phyloP scores from a whole-genome alignment of 805 yeast species.

The Candida easanensis region DNA sequence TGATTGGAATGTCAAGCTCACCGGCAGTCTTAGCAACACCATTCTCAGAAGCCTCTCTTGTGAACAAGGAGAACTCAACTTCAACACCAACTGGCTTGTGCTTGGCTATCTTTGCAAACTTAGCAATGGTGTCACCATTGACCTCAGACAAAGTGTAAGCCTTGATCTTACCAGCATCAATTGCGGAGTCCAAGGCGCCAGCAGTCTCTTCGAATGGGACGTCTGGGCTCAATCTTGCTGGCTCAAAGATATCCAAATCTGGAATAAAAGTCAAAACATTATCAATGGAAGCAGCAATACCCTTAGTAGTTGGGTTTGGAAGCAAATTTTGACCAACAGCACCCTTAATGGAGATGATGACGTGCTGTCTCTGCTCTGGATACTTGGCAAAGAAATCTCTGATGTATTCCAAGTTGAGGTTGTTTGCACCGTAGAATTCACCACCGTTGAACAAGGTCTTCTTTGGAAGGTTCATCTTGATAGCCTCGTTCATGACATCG shows the following conservation, averaged over 20 bases:
- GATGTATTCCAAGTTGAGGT: constrained; percentile 53
- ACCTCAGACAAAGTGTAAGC: constrained; percentile 78
- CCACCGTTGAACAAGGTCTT: constrained; percentile 67
- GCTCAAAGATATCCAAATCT: constrained; percentile 60
- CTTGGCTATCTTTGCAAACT: constrained; percentile 49
- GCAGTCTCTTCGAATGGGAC: constrained; percentile 60
- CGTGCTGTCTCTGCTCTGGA: constrained; percentile 55
- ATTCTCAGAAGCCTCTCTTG: constrained; percentile 56
- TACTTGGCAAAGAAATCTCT: constrained; percentile 53
- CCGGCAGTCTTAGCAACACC: constrained; percentile 63
- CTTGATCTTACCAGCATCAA: constrained; percentile 62
- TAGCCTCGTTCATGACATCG: constrained; percentile 50
- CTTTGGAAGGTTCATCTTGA: constrained; percentile 36
- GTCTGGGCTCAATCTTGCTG: constrained; percentile 63
- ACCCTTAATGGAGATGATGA: constrained; percentile 69
- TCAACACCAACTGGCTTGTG: constrained; percentile 67
- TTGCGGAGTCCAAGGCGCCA: constrained; percentile 50
- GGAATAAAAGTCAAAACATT: constrained; percentile 38
- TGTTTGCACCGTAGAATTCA: constrained; percentile 67
- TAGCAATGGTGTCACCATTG: constrained; percentile 54
- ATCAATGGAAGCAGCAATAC: constrained; percentile 46
- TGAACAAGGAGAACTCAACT: constrained; percentile 71
- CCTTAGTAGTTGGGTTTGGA: constrained; percentile 52
- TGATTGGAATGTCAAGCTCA: constrained; percentile 58
- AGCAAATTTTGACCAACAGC: constrained; percentile 36